Conservation (phyloP, 768 basidiomycete species). For the Lentinus tigrinus region DNA sequence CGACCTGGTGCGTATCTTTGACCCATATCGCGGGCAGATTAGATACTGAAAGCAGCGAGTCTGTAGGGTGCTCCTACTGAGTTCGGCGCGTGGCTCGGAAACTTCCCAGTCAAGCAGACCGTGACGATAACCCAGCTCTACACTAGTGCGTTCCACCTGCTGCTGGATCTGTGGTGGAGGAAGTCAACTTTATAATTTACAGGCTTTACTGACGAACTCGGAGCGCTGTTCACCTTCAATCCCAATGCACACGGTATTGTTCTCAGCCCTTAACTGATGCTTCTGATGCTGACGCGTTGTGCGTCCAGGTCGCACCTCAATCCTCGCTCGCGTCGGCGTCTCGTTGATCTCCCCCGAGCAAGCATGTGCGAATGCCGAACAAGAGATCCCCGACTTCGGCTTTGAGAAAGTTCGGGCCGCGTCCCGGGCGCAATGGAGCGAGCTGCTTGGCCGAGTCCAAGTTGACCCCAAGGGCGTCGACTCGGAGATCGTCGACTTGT, state of each 20-base stretch:
- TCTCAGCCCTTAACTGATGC: neutral
- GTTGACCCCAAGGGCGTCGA: constrained; percentile 49
- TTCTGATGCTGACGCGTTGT: neutral
- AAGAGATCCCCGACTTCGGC: constrained; percentile 58
- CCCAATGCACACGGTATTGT: constrained; percentile 17
- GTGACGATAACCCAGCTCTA: constrained; percentile 49
- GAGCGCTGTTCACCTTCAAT: constrained; percentile 52
- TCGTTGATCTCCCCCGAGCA: constrained; percentile 61
- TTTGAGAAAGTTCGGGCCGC: constrained; percentile 47
- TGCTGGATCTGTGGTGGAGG: too few species aligned
- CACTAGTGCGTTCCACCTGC: constrained; percentile 35
- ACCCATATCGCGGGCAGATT: too few species aligned
- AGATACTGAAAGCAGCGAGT: too few species aligned
- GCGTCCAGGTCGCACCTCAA: constrained; percentile 31
- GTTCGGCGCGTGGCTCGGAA: constrained; percentile 55
- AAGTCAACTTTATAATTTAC: too few species aligned
- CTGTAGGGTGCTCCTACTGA: constrained; percentile 41
- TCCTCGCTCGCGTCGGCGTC: constrained; percentile 60
- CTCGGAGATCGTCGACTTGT: constrained; percentile 45
- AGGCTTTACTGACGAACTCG: constrained; percentile 51
- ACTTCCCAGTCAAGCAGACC: constrained; percentile 46
- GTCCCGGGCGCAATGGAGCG: constrained; percentile 53
- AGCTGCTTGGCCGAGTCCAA: constrained; percentile 53
- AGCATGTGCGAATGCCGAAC: constrained; percentile 59
- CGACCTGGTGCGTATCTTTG: constrained; percentile 19